Percentiles rank a stretch among this genome's conserved stretches.
Evolutionary conservation across 768 basidiomycete genomes (phyloP).

Genomic region (Royoungia palumana): DNA sequence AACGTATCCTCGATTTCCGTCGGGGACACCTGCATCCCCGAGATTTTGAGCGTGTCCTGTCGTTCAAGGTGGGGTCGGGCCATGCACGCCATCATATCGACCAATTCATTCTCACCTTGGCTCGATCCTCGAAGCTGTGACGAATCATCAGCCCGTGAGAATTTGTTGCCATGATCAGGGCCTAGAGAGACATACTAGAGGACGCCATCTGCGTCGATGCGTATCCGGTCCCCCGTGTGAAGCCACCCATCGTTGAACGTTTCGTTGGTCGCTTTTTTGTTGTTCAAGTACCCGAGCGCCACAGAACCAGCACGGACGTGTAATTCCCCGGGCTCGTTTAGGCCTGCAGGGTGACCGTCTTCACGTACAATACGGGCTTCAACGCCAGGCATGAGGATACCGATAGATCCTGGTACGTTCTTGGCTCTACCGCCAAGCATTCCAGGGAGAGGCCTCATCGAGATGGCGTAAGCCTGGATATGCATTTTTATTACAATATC

Average conservation of each 20-base stretch:
- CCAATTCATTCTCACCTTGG: too few species aligned
- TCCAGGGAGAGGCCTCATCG: slow-evolving; percentile 44
- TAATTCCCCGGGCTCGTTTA: slow-evolving; percentile 65
- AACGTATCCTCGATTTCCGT: slow-evolving; percentile 71
- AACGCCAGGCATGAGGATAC: slow-evolving; percentile 60
- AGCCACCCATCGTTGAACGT: slow-evolving; percentile 74
- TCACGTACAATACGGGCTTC: slow-evolving; percentile 59
- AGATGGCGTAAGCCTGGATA: slow-evolving; percentile 52
- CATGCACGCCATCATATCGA: too few species aligned
- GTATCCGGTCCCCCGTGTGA: slow-evolving; percentile 68
- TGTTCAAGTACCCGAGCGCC: slow-evolving; percentile 69
- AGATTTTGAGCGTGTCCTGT: slow-evolving; percentile 80
- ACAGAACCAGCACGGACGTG: slow-evolving; percentile 55
- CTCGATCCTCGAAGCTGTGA: slow-evolving; percentile 66
- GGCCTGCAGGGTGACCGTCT: slow-evolving; percentile 51
- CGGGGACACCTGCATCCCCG: slow-evolving; percentile 77
- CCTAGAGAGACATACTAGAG: slow-evolving; percentile 58
- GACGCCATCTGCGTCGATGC: slow-evolving; percentile 54
- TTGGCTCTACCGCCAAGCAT: slow-evolving; percentile 43
- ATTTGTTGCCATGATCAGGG: neutral
- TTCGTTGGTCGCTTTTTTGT: slow-evolving; percentile 59
- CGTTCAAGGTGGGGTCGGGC: too few species aligned
- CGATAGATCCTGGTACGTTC: slow-evolving; percentile 42
- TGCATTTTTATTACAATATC: neutral
- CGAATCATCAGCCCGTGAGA: neutral